A percentile compares a stretch with the other conserved stretches of the same genome.
Conservation (phyloP, 2,329 filamentous ascomycete species). For the Fusarium praegraminearum region DNA sequence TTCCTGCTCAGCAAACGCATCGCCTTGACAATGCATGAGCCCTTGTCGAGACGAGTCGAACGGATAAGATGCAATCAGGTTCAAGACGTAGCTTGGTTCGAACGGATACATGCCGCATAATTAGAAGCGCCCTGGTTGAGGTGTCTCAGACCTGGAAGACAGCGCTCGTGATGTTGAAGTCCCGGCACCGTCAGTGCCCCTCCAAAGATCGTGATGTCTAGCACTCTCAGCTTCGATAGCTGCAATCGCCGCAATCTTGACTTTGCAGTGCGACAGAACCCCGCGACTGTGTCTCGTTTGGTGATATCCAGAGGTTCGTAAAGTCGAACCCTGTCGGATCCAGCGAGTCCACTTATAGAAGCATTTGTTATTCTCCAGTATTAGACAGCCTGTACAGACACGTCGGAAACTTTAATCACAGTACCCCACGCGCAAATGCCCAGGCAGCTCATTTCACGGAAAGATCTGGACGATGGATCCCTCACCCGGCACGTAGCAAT, state of each 20-base stretch:
- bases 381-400: neutral
- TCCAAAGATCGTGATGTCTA: neutral
- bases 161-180: neutral
- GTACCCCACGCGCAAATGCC: neutral
- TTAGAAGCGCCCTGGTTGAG: neutral
- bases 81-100: neutral
- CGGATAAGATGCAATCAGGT: neutral
- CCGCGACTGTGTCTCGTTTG: neutral
- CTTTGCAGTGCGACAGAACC: neutral
- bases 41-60: slow-evolving; percentile 8
- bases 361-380: neutral
- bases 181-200: neutral
- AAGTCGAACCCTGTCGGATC: neutral
- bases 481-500: neutral
- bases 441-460: neutral
- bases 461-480: neutral
- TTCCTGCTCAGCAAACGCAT: slow-evolving; percentile 1
- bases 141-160: no score
- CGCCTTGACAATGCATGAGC: slow-evolving; percentile 9
- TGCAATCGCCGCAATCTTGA: neutral
- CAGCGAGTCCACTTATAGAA: neutral
- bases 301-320: neutral
- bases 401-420: neutral
- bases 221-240: neutral
- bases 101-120: neutral